A percentile compares a stretch with the other conserved stretches of the same genome.
Conservation (phyloP, 2,329 filamentous ascomycete species). For the Ophiostoma triangulosporum region DNA sequence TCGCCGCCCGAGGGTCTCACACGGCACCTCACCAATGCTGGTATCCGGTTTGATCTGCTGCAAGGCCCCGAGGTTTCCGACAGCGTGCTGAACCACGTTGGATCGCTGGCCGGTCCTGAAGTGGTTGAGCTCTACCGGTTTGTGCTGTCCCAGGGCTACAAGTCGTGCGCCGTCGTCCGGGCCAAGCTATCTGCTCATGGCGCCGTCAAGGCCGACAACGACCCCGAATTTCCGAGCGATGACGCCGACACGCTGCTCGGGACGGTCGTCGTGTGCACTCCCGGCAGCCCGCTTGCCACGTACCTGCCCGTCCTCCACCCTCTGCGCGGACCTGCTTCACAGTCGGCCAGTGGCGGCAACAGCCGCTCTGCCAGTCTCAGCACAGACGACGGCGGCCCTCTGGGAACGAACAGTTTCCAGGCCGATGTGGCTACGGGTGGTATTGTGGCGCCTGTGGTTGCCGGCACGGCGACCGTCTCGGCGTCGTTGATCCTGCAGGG, state of each 20-base stretch:
- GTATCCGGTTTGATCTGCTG: constrained; percentile 70
- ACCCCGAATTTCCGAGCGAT: constrained; percentile 35
- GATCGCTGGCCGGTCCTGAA: constrained; percentile 59
- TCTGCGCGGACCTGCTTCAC: not conserved
- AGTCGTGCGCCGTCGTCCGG: constrained; percentile 67
- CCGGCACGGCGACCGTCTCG: constrained; percentile 39
- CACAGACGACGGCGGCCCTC: constrained; percentile 2
- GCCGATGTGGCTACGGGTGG: constrained; percentile 48
- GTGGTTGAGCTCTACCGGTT: constrained; percentile 67
- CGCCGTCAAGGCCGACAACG: constrained; percentile 12
- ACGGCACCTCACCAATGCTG: constrained; percentile 57
- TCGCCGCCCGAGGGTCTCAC: constrained; percentile 62
- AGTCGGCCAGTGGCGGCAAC: not conserved
- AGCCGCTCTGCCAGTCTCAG: constrained; percentile 4
- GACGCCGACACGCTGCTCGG: constrained; percentile 53
- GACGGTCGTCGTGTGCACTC: constrained; percentile 66
- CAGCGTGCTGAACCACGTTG: constrained; percentile 60
- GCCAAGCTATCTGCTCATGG: constrained; percentile 38
- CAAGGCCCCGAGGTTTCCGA: constrained; percentile 66
- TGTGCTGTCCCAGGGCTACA: constrained; percentile 48
- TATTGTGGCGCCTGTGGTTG: constrained; percentile 69
- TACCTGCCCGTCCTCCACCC: constrained; percentile 57
- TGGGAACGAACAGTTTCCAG: not conserved
- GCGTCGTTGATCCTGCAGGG: constrained; percentile 60
- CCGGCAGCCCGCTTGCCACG: constrained; percentile 51